Evolutionary conservation across 441 rosid genomes (phyloP).

Genomic region (Gossypium davidsonii): DNA sequence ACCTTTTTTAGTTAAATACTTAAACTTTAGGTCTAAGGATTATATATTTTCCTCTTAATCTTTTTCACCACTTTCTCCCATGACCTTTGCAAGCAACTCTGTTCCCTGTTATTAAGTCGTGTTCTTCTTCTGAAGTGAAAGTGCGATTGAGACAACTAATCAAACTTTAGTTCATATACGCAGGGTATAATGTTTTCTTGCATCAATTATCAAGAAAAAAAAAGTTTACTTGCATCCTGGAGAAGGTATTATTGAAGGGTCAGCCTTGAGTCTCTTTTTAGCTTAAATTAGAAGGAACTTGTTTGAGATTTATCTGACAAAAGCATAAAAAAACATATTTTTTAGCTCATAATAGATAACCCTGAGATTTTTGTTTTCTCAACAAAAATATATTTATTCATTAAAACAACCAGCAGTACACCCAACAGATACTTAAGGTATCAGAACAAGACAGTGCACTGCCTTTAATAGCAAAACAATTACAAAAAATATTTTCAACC

Average conservation of each 20-base stretch:
- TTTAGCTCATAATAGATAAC: not conserved
- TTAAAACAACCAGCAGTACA: not conserved
- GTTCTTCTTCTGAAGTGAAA: not conserved
- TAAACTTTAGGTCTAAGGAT: too few species aligned
- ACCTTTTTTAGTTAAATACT: not conserved
- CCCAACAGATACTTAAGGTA: too few species aligned
- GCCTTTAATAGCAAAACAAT: too few species aligned
- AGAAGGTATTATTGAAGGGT: not conserved
- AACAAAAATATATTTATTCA: too few species aligned
- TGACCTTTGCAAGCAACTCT: not conserved
- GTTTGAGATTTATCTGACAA: not conserved
- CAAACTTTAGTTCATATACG: not conserved
- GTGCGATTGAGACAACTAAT: not conserved
- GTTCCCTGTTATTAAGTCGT: not conserved
- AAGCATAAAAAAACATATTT: not conserved
- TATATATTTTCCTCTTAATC: too few species aligned
- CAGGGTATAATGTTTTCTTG: constrained; percentile 10
- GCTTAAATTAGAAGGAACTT: not conserved
- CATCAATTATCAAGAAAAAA: too few species aligned
- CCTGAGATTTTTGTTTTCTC: too few species aligned
- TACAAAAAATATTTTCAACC: too few species aligned
- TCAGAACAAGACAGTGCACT: too few species aligned
- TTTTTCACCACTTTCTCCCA: not conserved
- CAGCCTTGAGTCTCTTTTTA: not conserved
- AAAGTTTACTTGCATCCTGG: not conserved